A percentile compares a stretch with the other conserved stretches of the same genome.
Evolutionary conservation across 441 rosid genomes (phyloP).

Genomic region (Gossypium schwendimanii): DNA sequence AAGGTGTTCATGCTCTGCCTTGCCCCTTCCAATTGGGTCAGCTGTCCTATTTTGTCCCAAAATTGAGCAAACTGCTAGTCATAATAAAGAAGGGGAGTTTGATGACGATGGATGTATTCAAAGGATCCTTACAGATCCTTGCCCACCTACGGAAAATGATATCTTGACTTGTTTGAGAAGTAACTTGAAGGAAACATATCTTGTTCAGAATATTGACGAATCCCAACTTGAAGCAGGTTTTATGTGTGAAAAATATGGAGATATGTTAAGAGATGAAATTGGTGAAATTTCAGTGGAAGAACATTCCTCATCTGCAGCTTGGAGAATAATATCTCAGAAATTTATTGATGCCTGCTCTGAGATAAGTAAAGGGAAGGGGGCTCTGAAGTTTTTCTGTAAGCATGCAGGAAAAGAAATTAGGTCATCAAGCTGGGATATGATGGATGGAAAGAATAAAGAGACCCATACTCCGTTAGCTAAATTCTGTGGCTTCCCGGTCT

Average conservation of each 20-base stretch:
- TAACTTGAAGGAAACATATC: constrained; percentile 23
- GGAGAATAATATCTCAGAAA: constrained; percentile 64
- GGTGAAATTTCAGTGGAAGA: constrained; percentile 82
- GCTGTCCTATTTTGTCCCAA: constrained; percentile 49
- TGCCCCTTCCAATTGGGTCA: constrained; percentile 54
- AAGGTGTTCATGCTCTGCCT: constrained; percentile 70
- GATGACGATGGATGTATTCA: constrained; percentile 45
- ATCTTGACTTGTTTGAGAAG: constrained; percentile 49
- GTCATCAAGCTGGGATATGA: constrained; percentile 30
- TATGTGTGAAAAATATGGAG: constrained; percentile 25
- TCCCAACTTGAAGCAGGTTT: constrained; percentile 28
- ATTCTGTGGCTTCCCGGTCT: constrained; percentile 52
- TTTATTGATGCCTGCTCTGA: constrained; percentile 53
- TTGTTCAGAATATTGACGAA: constrained; percentile 22
- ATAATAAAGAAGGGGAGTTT: constrained; percentile 30
- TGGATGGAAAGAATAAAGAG: constrained; percentile 33
- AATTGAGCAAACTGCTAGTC: constrained; percentile 26
- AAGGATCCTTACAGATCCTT: constrained; percentile 59
- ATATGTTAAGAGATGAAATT: constrained; percentile 40
- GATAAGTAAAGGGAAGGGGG: constrained; percentile 34
- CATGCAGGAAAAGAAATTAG: constrained; percentile 45
- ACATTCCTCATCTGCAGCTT: constrained; percentile 58
- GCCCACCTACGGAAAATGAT: constrained; percentile 62
- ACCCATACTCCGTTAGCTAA: constrained; percentile 39
- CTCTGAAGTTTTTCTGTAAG: constrained; percentile 53